Conservation (phyloP, 2,329 filamentous ascomycete species). For the Coniochaeta prunicola region DNA sequence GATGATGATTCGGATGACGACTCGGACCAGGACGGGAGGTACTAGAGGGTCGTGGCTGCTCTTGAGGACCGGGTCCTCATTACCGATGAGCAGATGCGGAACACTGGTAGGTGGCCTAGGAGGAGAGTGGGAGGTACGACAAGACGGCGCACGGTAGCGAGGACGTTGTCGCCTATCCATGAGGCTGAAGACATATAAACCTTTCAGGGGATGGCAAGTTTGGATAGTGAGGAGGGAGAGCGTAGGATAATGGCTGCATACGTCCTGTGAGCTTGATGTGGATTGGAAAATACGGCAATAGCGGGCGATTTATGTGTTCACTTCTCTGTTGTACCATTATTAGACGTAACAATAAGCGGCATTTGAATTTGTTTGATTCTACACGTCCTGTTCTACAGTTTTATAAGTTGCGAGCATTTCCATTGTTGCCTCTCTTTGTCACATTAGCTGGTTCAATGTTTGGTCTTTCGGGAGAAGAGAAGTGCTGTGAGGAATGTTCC, state of each 20-base stretch:
- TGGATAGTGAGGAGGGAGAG: not conserved
- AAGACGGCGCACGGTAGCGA: not conserved
- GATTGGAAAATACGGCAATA: not conserved
- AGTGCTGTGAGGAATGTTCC: too few species aligned
- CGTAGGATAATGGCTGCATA: not conserved
- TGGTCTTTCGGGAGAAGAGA: not conserved
- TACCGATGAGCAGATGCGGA: not conserved
- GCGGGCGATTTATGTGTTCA: not conserved
- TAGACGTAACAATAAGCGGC: not conserved
- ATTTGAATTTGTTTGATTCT: not conserved
- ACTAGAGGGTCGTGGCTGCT: not conserved
- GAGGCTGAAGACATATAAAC: not conserved
- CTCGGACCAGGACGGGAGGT: conserved; percentile 25
- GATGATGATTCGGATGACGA: conserved; percentile 73
- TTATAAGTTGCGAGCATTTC: not conserved
- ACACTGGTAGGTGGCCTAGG: not conserved
- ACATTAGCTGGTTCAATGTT: not conserved
- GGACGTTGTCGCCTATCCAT: not conserved
- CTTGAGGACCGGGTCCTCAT: too few species aligned
- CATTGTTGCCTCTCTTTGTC: too few species aligned
- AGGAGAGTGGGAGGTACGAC: not conserved
- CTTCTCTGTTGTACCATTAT: not conserved
- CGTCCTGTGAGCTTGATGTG: not conserved
- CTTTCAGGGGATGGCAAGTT: not conserved
- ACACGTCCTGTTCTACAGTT: not conserved